These are phyloP conservation scores for Candida alai DNA, from an alignment of 805 yeast genomes.

Conservation along the genomic window DNA sequence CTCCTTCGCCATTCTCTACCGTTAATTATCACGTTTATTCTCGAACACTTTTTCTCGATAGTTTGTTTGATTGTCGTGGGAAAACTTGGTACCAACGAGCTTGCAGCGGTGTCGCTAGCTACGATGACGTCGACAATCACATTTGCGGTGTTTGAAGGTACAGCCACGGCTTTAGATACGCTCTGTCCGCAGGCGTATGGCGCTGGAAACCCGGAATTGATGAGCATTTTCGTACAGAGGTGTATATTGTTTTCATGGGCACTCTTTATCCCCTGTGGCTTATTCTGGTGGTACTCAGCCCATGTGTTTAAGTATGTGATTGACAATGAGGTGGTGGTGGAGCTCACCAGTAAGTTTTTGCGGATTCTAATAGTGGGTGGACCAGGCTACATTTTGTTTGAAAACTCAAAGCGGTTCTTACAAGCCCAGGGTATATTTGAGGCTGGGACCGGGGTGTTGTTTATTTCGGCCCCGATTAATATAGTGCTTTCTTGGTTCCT, in stretches of 20 bases:
- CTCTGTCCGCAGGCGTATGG: constrained; percentile 46
- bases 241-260: constrained; percentile 32
- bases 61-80: constrained; percentile 43
- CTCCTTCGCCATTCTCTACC: constrained; percentile 35
- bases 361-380: constrained; percentile 36
- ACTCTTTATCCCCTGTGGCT: constrained; percentile 35
- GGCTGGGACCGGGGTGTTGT: constrained; percentile 42
- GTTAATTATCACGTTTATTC: constrained; percentile 35
- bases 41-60: constrained; percentile 42
- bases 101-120: constrained; percentile 44
- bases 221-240: constrained; percentile 36
- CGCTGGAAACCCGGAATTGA: constrained; percentile 36
- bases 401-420: constrained; percentile 36
- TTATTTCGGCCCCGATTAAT: constrained; percentile 40
- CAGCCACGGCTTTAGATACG: constrained; percentile 44
- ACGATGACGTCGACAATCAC: constrained; percentile 44
- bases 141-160: constrained; percentile 43
- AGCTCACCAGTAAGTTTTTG: constrained; percentile 32
- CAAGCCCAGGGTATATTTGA: constrained; percentile 47
- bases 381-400: constrained; percentile 43
- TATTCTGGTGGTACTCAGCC: constrained; percentile 38
- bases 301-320: constrained; percentile 27
- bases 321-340: constrained; percentile 28
- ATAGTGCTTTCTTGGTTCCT: constrained; percentile 36
- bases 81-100: constrained; percentile 41